Evolutionary conservation across 441 rosid species (phyloP).

Genomic region (Gossypium schwendimanii): DNA sequence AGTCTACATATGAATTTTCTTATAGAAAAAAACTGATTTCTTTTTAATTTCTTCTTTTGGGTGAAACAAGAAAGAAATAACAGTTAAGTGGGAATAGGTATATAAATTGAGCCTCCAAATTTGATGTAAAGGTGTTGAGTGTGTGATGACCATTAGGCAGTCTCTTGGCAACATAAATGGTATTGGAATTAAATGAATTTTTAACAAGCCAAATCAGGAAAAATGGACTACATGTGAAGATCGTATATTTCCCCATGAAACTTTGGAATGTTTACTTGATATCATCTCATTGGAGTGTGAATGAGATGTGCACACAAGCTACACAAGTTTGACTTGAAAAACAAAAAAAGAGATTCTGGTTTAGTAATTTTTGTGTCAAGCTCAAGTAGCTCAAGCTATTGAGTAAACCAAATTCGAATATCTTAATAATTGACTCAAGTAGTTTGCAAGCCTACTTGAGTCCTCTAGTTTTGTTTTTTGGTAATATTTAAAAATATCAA

Average conservation of each 20-base stretch:
- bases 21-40: not conserved
- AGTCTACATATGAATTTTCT: not conserved
- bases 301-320: not conserved
- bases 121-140: not conserved
- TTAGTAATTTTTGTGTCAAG: not conserved
- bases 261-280: not conserved
- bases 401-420: not conserved
- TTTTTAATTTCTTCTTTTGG: not conserved
- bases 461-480: not conserved
- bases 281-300: not conserved
- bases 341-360: not conserved
- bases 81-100: not conserved
- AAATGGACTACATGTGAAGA: not conserved
- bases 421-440: not conserved
- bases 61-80: slow-evolving; percentile 1
- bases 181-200: not conserved
- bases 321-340: not conserved
- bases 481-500: not conserved
- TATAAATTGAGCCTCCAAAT: not conserved
- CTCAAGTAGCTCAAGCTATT: not conserved
- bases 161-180: not conserved
- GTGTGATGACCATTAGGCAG: not conserved
- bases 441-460: not conserved
- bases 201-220: not conserved
- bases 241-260: not conserved